Evolutionary conservation across 371 early-diverging fungal genomes (phyloP), one percentile per base, ranked within the genome.

Genomic region (Circinella minor): DNA sequence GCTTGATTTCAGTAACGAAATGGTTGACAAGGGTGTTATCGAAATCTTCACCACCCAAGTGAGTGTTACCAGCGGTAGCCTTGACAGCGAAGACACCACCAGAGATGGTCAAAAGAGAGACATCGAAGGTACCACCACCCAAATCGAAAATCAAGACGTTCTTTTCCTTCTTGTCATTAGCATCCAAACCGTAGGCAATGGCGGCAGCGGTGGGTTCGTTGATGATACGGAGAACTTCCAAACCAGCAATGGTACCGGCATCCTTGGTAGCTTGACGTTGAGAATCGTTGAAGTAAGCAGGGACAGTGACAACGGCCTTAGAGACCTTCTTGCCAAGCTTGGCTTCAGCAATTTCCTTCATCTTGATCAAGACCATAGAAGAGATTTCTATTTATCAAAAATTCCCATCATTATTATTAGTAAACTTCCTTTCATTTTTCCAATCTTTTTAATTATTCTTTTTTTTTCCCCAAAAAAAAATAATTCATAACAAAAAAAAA

Each of bases 201-300:
- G 99, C 99, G 64, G 99, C 99, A 61, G 99, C 99, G 38, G 98
- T 97, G 71, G 99, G 99, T 89, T 99, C 99, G 90, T 96, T 96
- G 82, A 99, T 95, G 83, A 99, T 96, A 84, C 99, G 94, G 79
- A 97, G 90, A 48, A 98, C 95, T 86, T 97, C 94, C 72, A 99
- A 84, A 63, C 99, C 99, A 36, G 99, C 88, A 78, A 99, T 96
- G 77, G 85, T 82, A 83, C 98, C 99, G 71, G 99, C 97, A 82
- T 97, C 96, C 91, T 98, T 98, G 86, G 99, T 99, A 74, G 97
- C 99, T 87, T 98, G 98, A 85, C 99, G 95, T 88, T 99, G 99
- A 39, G 93, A 91, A 86, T 99, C 98, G 83, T 95, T 95, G 69
- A 75, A 75, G 69, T 75, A 75, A 36, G 75, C 75, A 51, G 91